phyloP scores from a whole-genome alignment of 2,329 filamentous ascomycete species.

The Alternaria metachromatica region DNA sequence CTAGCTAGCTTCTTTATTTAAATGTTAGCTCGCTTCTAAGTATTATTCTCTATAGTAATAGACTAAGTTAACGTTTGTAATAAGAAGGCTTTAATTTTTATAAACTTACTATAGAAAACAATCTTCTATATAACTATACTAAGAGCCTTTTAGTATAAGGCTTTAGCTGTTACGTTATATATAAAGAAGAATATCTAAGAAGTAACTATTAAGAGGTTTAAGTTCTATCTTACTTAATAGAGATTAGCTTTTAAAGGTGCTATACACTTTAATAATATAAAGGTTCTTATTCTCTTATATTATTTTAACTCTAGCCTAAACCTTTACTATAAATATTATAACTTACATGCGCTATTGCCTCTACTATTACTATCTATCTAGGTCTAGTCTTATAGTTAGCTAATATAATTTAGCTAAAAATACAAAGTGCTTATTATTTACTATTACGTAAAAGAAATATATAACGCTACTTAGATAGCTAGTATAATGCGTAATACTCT shows the following conservation, averaged over 20 bases:
- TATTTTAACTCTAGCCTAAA: too few species aligned
- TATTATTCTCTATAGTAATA: not conserved
- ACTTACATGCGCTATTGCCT: too few species aligned
- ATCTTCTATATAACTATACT: not conserved
- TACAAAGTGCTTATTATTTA: too few species aligned
- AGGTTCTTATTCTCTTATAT: not conserved
- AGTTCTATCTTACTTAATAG: not conserved
- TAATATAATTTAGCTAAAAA: too few species aligned
- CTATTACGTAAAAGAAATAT: too few species aligned
- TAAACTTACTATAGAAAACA: not conserved
- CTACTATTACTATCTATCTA: too few species aligned
- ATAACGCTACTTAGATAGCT: too few species aligned
- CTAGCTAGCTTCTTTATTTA: not conserved
- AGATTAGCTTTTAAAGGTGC: not conserved
- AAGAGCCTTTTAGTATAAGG: not conserved
- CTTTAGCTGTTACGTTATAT: not conserved
- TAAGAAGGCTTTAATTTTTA: not conserved
- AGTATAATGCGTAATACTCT: too few species aligned
- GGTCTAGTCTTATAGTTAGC: too few species aligned
- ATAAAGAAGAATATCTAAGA: not conserved
- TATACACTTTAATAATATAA: not conserved
- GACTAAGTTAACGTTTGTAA: not conserved
- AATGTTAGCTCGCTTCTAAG: not conserved
- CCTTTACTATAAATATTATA: too few species aligned
- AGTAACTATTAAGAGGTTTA: not conserved